Evolutionary conservation across 768 basidiomycete genomes (phyloP).

Genomic region (Mycena floridula): DNA sequence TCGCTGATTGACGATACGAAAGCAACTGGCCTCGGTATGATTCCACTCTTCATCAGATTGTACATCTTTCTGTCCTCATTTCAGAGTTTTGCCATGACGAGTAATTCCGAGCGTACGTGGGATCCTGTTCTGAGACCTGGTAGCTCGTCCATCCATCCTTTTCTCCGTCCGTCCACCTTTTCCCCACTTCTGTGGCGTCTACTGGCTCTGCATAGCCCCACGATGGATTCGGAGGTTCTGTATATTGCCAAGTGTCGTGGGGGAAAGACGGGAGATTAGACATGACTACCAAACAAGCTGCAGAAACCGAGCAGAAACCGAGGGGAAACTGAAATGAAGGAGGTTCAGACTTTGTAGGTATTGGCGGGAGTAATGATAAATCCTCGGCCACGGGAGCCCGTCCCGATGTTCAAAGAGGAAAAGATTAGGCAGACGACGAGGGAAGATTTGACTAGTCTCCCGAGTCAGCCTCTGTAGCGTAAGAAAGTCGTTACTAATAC

Average conservation of each 20-base stretch:
- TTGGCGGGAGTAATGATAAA: too few relatives aligned
- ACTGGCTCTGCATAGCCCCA: slow-evolving; percentile 32
- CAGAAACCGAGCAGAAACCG: too few relatives aligned
- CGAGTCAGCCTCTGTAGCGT: too few relatives aligned
- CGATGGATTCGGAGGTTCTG: slow-evolving; percentile 28
- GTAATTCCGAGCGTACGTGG: slow-evolving; percentile 17
- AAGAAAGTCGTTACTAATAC: too few relatives aligned
- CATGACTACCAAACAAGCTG: too few relatives aligned
- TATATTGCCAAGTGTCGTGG: slow-evolving; percentile 20
- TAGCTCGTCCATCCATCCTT: slow-evolving; percentile 33
- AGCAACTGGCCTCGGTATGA: slow-evolving; percentile 63
- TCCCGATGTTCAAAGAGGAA: too few relatives aligned
- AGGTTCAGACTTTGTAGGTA: too few relatives aligned
- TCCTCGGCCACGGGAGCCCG: too few relatives aligned
- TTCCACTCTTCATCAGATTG: slow-evolving; percentile 42
- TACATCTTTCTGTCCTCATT: slow-evolving; percentile 29
- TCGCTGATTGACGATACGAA: slow-evolving; percentile 59
- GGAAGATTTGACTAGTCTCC: too few relatives aligned
- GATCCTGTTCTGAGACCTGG: slow-evolving; percentile 27
- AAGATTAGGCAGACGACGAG: too few relatives aligned
- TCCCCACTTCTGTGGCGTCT: slow-evolving; percentile 27
- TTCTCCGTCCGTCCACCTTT: slow-evolving; percentile 38
- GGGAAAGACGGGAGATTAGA: slow-evolving; percentile 10
- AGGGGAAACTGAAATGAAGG: too few relatives aligned
- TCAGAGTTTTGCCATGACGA: neutral